Conservation (phyloP, 2,329 filamentous ascomycete genomes). For the Aschersonia sp. region DNA sequence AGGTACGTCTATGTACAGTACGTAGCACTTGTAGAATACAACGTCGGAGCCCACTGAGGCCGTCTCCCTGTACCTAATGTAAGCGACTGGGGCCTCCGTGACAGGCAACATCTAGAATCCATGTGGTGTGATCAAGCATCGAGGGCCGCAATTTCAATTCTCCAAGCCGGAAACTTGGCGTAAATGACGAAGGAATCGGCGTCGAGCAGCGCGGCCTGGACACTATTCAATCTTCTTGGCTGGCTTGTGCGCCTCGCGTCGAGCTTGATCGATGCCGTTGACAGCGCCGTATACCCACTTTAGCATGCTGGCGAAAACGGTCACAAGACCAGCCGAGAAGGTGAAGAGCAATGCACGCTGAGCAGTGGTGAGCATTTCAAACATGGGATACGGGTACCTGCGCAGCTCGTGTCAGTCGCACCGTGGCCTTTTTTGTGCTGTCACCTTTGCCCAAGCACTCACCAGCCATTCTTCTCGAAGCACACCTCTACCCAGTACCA, state of each 20-base stretch:
- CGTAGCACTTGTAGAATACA: too few species aligned
- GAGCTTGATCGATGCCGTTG: slow-evolving; percentile 38
- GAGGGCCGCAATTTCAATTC: too few species aligned
- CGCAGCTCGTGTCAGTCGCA: not conserved
- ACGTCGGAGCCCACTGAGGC: too few species aligned
- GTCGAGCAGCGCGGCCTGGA: too few species aligned
- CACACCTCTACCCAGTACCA: slow-evolving; percentile 69
- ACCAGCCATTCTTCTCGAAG: slow-evolving; percentile 52
- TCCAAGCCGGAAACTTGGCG: too few species aligned
- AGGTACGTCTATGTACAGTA: too few species aligned
- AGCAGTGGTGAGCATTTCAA: slow-evolving; percentile 48
- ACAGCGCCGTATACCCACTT: slow-evolving; percentile 55
- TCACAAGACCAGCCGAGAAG: slow-evolving; percentile 57
- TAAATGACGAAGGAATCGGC: too few species aligned
- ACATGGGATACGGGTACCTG: slow-evolving; percentile 80
- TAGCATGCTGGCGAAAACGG: slow-evolving; percentile 50
- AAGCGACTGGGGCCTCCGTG: too few species aligned
- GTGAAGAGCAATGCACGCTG: slow-evolving; percentile 58
- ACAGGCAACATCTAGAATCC: too few species aligned
- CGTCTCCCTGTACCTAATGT: too few species aligned
- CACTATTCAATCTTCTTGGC: slow-evolving; percentile 16
- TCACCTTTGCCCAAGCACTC: slow-evolving; percentile 12
- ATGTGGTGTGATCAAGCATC: too few species aligned
- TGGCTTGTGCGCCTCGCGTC: slow-evolving; percentile 13
- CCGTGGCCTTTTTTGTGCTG: not conserved